Percentiles rank a stretch among this genome's conserved stretches.
These are phyloP conservation scores for Candida silvicultrix DNA, from an alignment of 805 yeast species.

Conservation along the genomic window DNA sequence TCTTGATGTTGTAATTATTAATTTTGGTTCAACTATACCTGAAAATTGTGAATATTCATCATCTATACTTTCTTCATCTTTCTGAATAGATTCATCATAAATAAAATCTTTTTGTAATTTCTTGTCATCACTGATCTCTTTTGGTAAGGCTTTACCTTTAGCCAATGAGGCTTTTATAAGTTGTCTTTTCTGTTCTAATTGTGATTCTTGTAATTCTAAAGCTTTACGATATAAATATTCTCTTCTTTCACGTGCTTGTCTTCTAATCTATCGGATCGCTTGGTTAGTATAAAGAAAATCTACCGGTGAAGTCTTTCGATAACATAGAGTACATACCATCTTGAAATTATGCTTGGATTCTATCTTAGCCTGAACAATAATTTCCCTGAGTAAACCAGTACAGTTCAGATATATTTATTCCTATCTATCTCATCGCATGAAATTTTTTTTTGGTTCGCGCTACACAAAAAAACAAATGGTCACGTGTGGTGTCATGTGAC, in stretches of 20 bases:
- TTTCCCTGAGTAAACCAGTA: too few species aligned
- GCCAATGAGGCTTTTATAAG: slow-evolving; percentile 84
- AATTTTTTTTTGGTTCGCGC: not conserved
- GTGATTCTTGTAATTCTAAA: slow-evolving; percentile 83
- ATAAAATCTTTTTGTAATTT: slow-evolving; percentile 74
- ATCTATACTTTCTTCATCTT: slow-evolving; percentile 48
- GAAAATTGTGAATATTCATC: slow-evolving; percentile 87
- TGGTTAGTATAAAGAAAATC: too few species aligned
- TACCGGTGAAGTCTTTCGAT: too few species aligned
- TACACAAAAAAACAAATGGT: not conserved
- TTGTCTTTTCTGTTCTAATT: slow-evolving; percentile 78
- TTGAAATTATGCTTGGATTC: too few species aligned
- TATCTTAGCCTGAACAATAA: too few species aligned
- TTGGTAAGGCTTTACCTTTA: slow-evolving; percentile 82
- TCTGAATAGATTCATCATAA: slow-evolving; percentile 72
- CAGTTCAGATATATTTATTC: too few species aligned
- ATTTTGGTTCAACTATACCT: slow-evolving; percentile 86
- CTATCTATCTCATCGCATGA: not conserved
- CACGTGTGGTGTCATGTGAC: too few species aligned
- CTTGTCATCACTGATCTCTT: slow-evolving; percentile 84
- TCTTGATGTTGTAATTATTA: slow-evolving; percentile 90
- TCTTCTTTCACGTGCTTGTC: slow-evolving; percentile 94
- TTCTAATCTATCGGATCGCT: slow-evolving; percentile 49
- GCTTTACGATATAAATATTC: slow-evolving; percentile 89
- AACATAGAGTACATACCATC: not conserved